Evolutionary conservation across 2,329 filamentous ascomycete genomes (phyloP), one percentile per base, ranked within the genome.

Genomic region (Claviceps humidiphila): DNA sequence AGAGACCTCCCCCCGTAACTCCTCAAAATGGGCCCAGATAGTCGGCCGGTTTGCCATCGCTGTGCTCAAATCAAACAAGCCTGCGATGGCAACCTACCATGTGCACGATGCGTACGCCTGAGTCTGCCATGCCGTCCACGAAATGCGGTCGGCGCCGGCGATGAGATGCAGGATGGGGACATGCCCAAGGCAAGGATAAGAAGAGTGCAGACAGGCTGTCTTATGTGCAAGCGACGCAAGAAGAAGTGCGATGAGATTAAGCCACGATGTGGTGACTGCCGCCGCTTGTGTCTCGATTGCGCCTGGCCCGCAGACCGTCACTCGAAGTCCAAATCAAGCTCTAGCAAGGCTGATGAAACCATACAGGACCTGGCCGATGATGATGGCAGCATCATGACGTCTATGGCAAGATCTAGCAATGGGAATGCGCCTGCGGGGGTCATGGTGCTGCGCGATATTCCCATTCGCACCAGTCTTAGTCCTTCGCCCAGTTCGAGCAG

Each of bases 201-300:
- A 7, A 58, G 65, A 37, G 64, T 66, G 4, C 65, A 67, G 58
- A 67, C 66, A 37, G 71, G 71, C 13, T 74, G 71, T 57, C 56
- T 71, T 49, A 72, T 70, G 56, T 74, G 71, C 59, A 70, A 72
- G 57, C 64, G 64, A 26, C 67, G 71, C 45, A 73, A 73, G 63
- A 73, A 73, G 64, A 74, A 74, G 58, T 74, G 71, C 59, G 71
- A 73, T 54, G 71, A 74, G 59, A 60, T 58, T 9, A 72, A 71
- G 55, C 71, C 71, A 2, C 64, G 64, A 43, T 74, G 71, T 55
- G 63, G 63, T 37, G 65, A 68, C 50, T 71, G 68, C 49, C 59
- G 60, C n/a, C 59, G 65, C 13, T 52, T 66, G 14, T 66, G 64
- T 43, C 64, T 66, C 38, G 63, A 66, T 41, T 67, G 65, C 54